These are phyloP conservation scores for Plasmodium reichenowi DNA, from an alignment of 169 alveolate species.

Conservation along the genomic window DNA sequence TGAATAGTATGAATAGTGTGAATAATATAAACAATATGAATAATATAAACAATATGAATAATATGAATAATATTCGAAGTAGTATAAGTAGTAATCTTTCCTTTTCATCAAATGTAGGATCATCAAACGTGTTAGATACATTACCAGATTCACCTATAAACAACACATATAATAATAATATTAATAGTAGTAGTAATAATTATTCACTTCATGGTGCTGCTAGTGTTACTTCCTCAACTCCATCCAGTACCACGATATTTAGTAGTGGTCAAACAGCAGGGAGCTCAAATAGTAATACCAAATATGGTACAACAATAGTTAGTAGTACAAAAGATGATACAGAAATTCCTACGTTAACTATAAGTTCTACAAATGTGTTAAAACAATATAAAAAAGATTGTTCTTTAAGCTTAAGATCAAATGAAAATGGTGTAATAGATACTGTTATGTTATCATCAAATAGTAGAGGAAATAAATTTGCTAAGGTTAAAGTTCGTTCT, in stretches of 20 bases:
- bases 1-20: no score
- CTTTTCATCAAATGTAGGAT: background rate
- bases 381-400: constrained; percentile 90
- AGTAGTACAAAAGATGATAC: constrained; percentile 66
- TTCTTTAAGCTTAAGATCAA: constrained; percentile 93
- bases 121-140: constrained; percentile 21
- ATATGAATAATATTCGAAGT: background rate
- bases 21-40: background rate
- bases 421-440: constrained; percentile 96
- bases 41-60: background rate
- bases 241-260: constrained; percentile 34
- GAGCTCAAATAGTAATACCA: constrained; percentile 2
- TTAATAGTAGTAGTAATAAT: background rate
- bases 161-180: constrained; percentile 9
- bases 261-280: constrained; percentile 15
- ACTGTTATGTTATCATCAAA: constrained; percentile 97
- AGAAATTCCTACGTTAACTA: constrained; percentile 73
- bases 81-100: constrained; percentile 5
- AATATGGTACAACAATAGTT: constrained; percentile 28
- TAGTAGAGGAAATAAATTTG: constrained; percentile 95
- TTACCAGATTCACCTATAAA: constrained; percentile 26
- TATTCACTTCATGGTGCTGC: constrained; percentile 1
- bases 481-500: constrained; percentile 97
- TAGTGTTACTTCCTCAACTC: constrained; percentile 31
- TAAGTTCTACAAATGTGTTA: constrained; percentile 34